phyloP scores from a whole-genome alignment of 805 yeast genomes.

The Lipomyces starkeyi region DNA sequence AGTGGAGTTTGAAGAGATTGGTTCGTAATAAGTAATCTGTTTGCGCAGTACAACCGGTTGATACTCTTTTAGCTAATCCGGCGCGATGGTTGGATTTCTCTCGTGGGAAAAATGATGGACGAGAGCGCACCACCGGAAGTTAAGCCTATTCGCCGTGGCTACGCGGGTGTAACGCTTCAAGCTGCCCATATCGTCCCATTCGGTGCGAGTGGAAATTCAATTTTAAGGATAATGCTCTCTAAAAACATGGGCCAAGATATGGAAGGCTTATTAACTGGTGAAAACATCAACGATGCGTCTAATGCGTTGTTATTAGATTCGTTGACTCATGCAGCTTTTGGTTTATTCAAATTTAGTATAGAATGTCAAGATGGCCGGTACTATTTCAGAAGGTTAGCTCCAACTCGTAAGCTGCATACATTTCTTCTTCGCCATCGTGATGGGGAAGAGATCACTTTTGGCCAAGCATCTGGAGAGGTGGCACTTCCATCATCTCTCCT shows the following conservation, averaged over 20 bases:
- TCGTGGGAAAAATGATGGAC: slow-evolving; percentile 11
- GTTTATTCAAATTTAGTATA: slow-evolving; percentile 6
- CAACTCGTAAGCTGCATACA: slow-evolving; percentile 6
- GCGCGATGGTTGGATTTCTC: slow-evolving; percentile 11
- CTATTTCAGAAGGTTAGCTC: slow-evolving; percentile 7
- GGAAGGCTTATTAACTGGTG: slow-evolving; percentile 12
- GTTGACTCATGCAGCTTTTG: slow-evolving; percentile 6
- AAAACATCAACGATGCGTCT: slow-evolving; percentile 2
- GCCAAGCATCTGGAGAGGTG: slow-evolving; percentile 3
- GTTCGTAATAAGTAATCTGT: slow-evolving; percentile 1
- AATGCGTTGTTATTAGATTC: slow-evolving; percentile 9
- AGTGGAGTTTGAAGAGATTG: slow-evolving; percentile 8
- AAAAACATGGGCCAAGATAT: neutral
- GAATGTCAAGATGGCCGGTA: slow-evolving; percentile 8
- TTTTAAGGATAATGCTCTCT: slow-evolving; percentile 4
- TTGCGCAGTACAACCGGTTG: slow-evolving; percentile 2
- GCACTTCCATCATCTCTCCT: slow-evolving; percentile 6
- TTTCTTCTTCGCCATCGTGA: slow-evolving; percentile 7
- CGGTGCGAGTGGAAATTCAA: slow-evolving; percentile 6
- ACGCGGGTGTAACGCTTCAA: slow-evolving; percentile 8
- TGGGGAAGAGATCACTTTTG: slow-evolving; percentile 5
- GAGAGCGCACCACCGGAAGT: slow-evolving; percentile 9
- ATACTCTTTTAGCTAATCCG: neutral
- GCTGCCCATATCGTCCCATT: slow-evolving; percentile 6
- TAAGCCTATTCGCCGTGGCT: slow-evolving; percentile 10